These are phyloP conservation scores for Suillus lakei DNA, from an alignment of 768 basidiomycete species.

Conservation along the genomic window DNA sequence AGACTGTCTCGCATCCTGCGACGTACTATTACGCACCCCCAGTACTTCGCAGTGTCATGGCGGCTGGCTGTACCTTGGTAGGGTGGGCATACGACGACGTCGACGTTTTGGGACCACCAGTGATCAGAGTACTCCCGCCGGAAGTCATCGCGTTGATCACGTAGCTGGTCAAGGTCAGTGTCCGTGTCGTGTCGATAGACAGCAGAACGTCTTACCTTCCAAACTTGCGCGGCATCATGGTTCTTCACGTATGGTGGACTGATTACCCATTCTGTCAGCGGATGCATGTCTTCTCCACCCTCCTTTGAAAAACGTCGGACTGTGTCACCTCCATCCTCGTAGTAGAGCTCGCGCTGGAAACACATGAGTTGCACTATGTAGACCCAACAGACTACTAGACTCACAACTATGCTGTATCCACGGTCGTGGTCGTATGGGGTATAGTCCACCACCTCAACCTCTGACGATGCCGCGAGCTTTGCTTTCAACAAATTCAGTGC, in stretches of 20 bases:
- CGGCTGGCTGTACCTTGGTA: constrained; percentile 41
- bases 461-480: constrained; percentile 38
- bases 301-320: constrained; percentile 26
- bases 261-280: constrained; percentile 42
- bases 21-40: constrained; percentile 24
- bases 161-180: constrained; percentile 27
- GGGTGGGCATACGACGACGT: constrained; percentile 45
- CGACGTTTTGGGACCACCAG: constrained; percentile 44
- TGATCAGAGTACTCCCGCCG: constrained; percentile 39
- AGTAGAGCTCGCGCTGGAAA: constrained; percentile 41
- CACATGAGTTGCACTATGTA: neutral
- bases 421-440: constrained; percentile 39
- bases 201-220: constrained; percentile 34
- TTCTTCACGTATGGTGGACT: constrained; percentile 30
- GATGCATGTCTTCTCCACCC: constrained; percentile 41
- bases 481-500: constrained; percentile 42
- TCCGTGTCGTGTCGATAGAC: constrained; percentile 25
- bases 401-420: constrained; percentile 39
- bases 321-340: constrained; percentile 41
- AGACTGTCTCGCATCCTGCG: constrained; percentile 36
- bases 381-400: constrained; percentile 10
- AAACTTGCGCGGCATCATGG: constrained; percentile 27
- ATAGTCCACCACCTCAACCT: constrained; percentile 43
- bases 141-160: constrained; percentile 36
- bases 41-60: constrained; percentile 43